phyloP scores from a whole-genome alignment of 1,284 basidiomycete genomes.

The Pseudozyma sp. region DNA sequence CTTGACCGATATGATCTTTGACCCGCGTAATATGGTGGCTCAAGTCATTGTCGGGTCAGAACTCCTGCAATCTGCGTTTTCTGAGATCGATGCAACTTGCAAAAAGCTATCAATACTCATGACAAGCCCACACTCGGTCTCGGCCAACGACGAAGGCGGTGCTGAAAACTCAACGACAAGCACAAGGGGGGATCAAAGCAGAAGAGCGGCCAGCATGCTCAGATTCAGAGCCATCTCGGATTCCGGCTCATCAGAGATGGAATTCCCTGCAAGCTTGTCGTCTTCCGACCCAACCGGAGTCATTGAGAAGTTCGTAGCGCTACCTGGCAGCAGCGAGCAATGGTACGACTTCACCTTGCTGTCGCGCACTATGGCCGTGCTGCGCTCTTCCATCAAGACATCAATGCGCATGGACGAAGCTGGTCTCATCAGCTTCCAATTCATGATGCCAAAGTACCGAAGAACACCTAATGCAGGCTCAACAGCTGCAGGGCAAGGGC shows the following conservation, averaged over 20 bases:
- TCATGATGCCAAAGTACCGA: slow-evolving; percentile 59
- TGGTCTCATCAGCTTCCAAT: slow-evolving; percentile 61
- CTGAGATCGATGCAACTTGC: slow-evolving; percentile 47
- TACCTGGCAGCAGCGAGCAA: slow-evolving; percentile 35
- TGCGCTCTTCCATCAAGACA: slow-evolving; percentile 56
- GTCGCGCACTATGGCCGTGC: slow-evolving; percentile 49
- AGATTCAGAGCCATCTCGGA: slow-evolving; percentile 43
- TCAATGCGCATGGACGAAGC: slow-evolving; percentile 58
- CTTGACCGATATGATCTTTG: slow-evolving; percentile 82
- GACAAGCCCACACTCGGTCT: slow-evolving; percentile 16
- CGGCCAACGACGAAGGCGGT: background rate
- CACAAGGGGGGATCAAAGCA: background rate
- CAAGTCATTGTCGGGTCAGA: slow-evolving; percentile 53
- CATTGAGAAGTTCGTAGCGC: slow-evolving; percentile 49
- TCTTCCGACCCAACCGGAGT: slow-evolving; percentile 44
- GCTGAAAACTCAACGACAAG: background rate
- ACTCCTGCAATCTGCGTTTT: slow-evolving; percentile 45
- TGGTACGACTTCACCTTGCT: slow-evolving; percentile 52
- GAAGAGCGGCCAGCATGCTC: slow-evolving; percentile 28
- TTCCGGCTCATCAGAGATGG: slow-evolving; percentile 48
- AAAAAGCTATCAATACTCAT: slow-evolving; percentile 48
- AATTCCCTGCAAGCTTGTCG: slow-evolving; percentile 48
- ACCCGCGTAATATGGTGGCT: slow-evolving; percentile 66
- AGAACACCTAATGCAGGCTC: slow-evolving; percentile 10
- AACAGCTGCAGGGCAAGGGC: background rate